phyloP scores from a whole-genome alignment of 805 yeast genomes.

The Candida chilensis region DNA sequence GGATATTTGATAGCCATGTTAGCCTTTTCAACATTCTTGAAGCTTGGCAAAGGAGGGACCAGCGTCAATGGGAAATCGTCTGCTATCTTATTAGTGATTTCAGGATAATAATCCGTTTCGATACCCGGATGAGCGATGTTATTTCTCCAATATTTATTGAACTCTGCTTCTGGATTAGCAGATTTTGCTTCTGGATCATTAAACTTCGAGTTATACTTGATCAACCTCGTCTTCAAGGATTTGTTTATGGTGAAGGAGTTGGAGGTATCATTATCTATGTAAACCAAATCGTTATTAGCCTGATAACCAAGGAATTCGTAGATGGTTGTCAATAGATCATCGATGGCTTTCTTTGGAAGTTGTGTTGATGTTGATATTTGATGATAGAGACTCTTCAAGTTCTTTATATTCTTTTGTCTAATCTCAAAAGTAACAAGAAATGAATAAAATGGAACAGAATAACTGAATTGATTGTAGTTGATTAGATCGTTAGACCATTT shows the following conservation, averaged over 20 bases:
- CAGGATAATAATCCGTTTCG: conserved; percentile 28
- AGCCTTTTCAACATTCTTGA: conserved; percentile 60
- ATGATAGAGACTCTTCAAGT: conserved; percentile 33
- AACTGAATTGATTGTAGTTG: conserved; percentile 18
- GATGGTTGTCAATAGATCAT: conserved; percentile 25
- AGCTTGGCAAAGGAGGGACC: conserved; percentile 40
- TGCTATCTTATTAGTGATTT: conserved; percentile 26
- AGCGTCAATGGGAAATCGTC: conserved; percentile 10
- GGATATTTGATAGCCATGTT: conserved; percentile 33
- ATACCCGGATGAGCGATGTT: conserved; percentile 28
- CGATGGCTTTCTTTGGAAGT: conserved; percentile 39
- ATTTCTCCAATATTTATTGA: conserved; percentile 12
- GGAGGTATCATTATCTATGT: conserved; percentile 12
- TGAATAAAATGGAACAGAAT: conserved; percentile 46
- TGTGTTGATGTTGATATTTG: conserved; percentile 33
- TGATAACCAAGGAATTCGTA: conserved; percentile 15
- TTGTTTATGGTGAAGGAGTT: conserved; percentile 16
- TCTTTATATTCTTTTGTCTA: conserved; percentile 27
- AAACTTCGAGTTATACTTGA: conserved; percentile 8
- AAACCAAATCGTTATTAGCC: conserved; percentile 13
- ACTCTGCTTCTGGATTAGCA: conserved; percentile 9
- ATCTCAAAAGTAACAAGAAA: conserved; percentile 47
- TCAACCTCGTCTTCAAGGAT: conserved; percentile 12
- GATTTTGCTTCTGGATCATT: too few species aligned
- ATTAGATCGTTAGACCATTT: too few species aligned